phyloP scores from a whole-genome alignment of 179 eudicot genomes.

The Actinidia chinensis region DNA sequence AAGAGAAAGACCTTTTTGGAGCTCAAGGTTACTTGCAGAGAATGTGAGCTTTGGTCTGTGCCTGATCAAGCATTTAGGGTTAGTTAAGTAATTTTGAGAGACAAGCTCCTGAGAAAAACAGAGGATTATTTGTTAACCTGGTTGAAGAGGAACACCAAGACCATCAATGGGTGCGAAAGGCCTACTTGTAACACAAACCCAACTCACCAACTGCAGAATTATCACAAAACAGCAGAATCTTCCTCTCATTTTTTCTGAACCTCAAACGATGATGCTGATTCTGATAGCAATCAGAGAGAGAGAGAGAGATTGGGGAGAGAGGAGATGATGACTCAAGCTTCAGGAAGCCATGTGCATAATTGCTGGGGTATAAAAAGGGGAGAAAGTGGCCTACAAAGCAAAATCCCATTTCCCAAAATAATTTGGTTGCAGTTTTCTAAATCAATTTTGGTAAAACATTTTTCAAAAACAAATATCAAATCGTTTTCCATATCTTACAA shows the following conservation, averaged over 20 bases:
- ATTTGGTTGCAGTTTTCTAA: not conserved
- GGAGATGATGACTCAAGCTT: not conserved
- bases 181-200: constrained; percentile 54
- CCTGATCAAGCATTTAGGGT: constrained; percentile 32
- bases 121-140: constrained; percentile 14
- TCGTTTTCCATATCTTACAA: too few relatives aligned
- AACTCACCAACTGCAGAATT: constrained; percentile 46
- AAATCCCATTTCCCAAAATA: constrained; percentile 36
- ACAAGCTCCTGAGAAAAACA: not conserved
- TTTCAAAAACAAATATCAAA: too few relatives aligned
- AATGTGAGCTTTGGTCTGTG: constrained; percentile 18
- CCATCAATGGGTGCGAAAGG: constrained; percentile 35
- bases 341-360: constrained; percentile 16
- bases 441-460: too few relatives aligned
- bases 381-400: not conserved
- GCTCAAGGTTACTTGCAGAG: constrained; percentile 27
- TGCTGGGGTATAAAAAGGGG: constrained; percentile 22
- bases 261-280: constrained; percentile 39
- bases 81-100: not conserved
- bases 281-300: constrained; percentile 23
- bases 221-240: constrained; percentile 33
- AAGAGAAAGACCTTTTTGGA: not conserved
- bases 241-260: constrained; percentile 32
- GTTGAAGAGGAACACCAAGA: constrained; percentile 8
- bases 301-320: constrained; percentile 17